Evolutionary conservation across 495 filamentous ascomycete genomes (phyloP), one percentile per base, ranked within the genome.

Genomic region (Viridothelium virens): DNA sequence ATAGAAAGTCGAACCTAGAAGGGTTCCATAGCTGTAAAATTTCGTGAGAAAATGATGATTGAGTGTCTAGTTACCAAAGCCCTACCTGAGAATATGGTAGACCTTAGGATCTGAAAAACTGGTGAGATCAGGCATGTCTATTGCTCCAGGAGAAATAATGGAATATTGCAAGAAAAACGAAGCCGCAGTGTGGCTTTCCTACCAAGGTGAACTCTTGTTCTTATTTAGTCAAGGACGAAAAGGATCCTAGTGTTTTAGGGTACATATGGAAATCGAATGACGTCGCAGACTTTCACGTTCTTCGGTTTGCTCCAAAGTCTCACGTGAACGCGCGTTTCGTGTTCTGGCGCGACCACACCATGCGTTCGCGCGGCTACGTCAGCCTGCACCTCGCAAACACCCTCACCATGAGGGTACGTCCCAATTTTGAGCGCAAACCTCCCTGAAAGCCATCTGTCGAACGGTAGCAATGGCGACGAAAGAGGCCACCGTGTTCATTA

Each of bases 401-500:
- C 5, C 41, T 16, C 41, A 46, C 41, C 14, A 46, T 46, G 41
- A 46, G 7, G 14, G 14, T 46, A 46, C 41, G 14, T 16, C 14
- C 7, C 14, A 9, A 7, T 16, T 9, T 46, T 46, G 41, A 46
- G 9, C 14, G 14, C 41, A 46, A 46, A 16, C 41, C 41, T 7
- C 41, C 41, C 14, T 46, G 41, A 46, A 46, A 9, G 41, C 41
- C 11, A 53, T 16, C 11, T 53, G 5, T 25, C 11, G 18, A 0
- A 34, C 31, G 3, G 7, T 59, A 18, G 53, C 53, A 36, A 98
- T 98, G 94, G 90, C 94, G 38, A 88, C 91, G 61, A 99, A 99
- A 75, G 90, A 96, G 77, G 90, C 91, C 12, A 92, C 90, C 4
- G 86, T 97, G 16, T 99, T 95, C 76, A 86, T 97, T 70, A 76